Evolutionary conservation across 495 filamentous ascomycete species (phyloP).

Genomic region (Aspergillus sparsus): DNA sequence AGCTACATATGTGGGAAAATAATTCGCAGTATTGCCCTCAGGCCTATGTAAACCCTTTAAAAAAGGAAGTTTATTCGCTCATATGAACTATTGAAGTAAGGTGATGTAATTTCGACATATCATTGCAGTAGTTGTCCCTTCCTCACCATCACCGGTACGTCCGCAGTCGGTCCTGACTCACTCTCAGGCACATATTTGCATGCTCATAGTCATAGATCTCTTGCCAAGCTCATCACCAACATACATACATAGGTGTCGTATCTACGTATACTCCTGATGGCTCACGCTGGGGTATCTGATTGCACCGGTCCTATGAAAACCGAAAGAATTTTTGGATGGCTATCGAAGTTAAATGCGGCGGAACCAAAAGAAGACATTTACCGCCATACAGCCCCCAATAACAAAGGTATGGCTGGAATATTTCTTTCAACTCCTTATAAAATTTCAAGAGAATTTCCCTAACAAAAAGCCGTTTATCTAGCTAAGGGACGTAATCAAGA

Average conservation of each 20-base stretch:
- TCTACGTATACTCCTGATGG: not conserved
- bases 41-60: no score
- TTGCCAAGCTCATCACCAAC: not conserved
- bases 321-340: constrained; percentile 7
- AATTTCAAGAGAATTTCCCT: not conserved
- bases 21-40: no score
- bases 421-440: not conserved
- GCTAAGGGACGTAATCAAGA: not conserved
- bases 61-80: no score
- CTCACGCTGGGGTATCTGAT: not conserved
- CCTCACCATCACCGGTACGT: not conserved
- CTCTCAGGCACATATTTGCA: no score
- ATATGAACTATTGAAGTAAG: not conserved
- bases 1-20: no score
- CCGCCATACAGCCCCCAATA: not conserved
- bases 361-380: not conserved
- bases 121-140: not conserved
- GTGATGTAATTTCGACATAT: not conserved
- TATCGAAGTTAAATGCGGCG: constrained; percentile 10
- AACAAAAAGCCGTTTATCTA: not conserved
- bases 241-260: not conserved
- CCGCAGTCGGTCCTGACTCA: no score
- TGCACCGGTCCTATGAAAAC: constrained; percentile 1
- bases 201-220: no score
- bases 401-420: constrained; percentile 2